phyloP scores from a whole-genome alignment of 2,329 filamentous ascomycete genomes.

The Lasiodiplodia sp. region DNA sequence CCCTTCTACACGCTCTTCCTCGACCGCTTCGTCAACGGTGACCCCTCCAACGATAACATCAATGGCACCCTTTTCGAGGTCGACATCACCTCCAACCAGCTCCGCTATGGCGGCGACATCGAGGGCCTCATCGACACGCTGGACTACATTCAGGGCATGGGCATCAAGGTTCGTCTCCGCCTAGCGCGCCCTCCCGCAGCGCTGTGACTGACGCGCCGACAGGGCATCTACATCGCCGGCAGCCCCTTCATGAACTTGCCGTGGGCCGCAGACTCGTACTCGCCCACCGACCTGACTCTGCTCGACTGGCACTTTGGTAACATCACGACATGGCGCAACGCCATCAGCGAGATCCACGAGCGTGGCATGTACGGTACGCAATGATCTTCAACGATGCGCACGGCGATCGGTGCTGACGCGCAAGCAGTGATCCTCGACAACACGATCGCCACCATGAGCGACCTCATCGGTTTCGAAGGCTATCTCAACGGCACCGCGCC shows the following conservation, averaged over 20 bases:
- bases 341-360: slow-evolving; percentile 66
- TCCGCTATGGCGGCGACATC: slow-evolving; percentile 69
- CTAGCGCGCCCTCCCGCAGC: slow-evolving; percentile 6
- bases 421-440: slow-evolving; percentile 65
- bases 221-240: slow-evolving; percentile 70
- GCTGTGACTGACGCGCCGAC: slow-evolving; percentile 37
- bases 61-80: slow-evolving; percentile 69
- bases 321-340: slow-evolving; percentile 64
- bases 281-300: slow-evolving; percentile 66
- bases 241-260: slow-evolving; percentile 69
- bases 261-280: slow-evolving; percentile 68
- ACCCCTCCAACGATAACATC: slow-evolving; percentile 68
- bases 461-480: slow-evolving; percentile 68
- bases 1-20: slow-evolving; percentile 71
- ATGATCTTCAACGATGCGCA: slow-evolving; percentile 17
- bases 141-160: slow-evolving; percentile 71
- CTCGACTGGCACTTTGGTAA: slow-evolving; percentile 69
- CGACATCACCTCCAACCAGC: slow-evolving; percentile 66
- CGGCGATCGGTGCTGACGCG: slow-evolving; percentile 17
- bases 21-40: slow-evolving; percentile 70
- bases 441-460: slow-evolving; percentile 69
- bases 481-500: slow-evolving; percentile 65
- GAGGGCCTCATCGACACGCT: slow-evolving; percentile 65
- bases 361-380: slow-evolving; percentile 65
- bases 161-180: slow-evolving; percentile 60